Evolutionary conservation across 768 basidiomycete species (phyloP).

Genomic region (Russula griseocarnosa): DNA sequence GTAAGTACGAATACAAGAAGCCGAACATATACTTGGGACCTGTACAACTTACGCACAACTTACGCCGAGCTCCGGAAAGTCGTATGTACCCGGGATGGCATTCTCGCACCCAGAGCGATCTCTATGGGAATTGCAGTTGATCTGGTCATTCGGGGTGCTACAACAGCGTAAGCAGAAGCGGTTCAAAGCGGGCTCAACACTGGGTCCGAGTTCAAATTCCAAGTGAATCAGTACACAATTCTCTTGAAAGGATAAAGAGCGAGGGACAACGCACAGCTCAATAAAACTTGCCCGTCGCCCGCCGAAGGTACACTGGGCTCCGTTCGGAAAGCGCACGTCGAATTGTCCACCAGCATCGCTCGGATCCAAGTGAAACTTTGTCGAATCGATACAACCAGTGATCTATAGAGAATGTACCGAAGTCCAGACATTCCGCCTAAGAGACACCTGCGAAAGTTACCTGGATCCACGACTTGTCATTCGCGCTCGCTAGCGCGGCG

Average conservation of each 20-base stretch:
- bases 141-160: conserved; percentile 39
- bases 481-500: conserved; percentile 35
- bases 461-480: conserved; percentile 41
- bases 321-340: conserved; percentile 49
- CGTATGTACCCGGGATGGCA: conserved; percentile 46
- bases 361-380: conserved; percentile 34
- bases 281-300: conserved; percentile 52
- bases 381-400: conserved; percentile 40
- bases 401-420: conserved; percentile 30
- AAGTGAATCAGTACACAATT: not conserved
- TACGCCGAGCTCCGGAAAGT: conserved; percentile 39
- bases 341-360: conserved; percentile 48
- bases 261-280: conserved; percentile 39
- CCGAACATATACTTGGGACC: not conserved
- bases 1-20: conserved; percentile 6
- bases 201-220: conserved; percentile 23
- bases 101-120: conserved; percentile 43
- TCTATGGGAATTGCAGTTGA: conserved; percentile 50
- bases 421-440: not conserved
- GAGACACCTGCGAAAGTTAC: conserved; percentile 28
- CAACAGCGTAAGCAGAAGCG: conserved; percentile 53
- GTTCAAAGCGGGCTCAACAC: conserved; percentile 44
- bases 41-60: conserved; percentile 34
- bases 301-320: conserved; percentile 51
- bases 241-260: not conserved